Conservation (phyloP, 1,139 yeast genomes). For the Debaryomyces robertsiae region DNA sequence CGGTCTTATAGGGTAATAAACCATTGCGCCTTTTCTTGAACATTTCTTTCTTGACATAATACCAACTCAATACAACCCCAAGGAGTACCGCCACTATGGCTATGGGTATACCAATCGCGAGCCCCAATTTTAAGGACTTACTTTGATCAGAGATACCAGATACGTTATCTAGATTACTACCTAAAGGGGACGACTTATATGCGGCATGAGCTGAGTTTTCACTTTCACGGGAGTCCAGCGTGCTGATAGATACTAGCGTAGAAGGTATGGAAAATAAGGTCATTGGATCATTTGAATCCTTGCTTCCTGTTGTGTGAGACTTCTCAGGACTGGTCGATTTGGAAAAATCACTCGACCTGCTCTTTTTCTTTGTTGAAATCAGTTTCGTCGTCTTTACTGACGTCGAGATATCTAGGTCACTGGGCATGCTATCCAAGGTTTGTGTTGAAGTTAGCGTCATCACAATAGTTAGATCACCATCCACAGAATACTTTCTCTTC, state of each 20-base stretch:
- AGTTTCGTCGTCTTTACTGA: too few relatives aligned
- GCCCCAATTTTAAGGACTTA: constrained; percentile 32
- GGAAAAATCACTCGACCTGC: too few relatives aligned
- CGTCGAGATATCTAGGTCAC: constrained; percentile 1
- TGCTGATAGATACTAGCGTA: constrained; percentile 9
- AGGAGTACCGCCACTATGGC: constrained; percentile 34
- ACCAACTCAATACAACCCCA: constrained; percentile 26
- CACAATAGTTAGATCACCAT: constrained; percentile 18
- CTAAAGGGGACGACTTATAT: constrained; percentile 10
- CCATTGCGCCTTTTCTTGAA: constrained; percentile 16
- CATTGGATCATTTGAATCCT: constrained; percentile 4
- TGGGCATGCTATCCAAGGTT: constrained; percentile 15
- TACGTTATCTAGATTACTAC: constrained; percentile 4
- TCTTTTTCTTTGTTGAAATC: too few relatives aligned
- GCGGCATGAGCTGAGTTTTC: constrained; percentile 7
- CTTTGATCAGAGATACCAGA: constrained; percentile 1
- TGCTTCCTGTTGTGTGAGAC: neutral
- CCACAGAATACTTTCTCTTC: constrained; percentile 6
- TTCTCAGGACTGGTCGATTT: neutral
- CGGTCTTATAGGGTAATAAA: constrained; percentile 14
- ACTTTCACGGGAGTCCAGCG: constrained; percentile 7
- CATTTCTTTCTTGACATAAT: constrained; percentile 22
- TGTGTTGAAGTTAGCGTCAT: constrained; percentile 25
- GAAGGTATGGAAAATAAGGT: constrained; percentile 11
- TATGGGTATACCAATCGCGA: constrained; percentile 48